Evolutionary conservation across 2,329 filamentous ascomycete species (phyloP).

Genomic region (Scedosporium minutisporum): DNA sequence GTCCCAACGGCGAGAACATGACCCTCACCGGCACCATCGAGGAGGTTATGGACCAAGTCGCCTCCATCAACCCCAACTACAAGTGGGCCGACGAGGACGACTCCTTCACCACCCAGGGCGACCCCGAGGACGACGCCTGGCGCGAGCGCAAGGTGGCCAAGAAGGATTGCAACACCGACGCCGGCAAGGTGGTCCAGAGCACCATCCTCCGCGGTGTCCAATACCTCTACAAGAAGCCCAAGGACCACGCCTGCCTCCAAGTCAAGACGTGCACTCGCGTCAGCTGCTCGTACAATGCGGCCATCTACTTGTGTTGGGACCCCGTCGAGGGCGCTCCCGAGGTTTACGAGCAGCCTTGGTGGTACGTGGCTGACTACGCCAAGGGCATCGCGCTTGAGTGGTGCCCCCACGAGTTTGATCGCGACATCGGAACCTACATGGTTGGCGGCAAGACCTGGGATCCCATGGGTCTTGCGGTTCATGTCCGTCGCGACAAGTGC

Average conservation of each 20-base stretch:
- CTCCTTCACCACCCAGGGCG: neutral
- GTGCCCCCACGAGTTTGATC: neutral
- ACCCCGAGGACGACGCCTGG: neutral
- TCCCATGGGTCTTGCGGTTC: neutral
- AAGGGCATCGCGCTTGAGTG: neutral
- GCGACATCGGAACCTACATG: neutral
- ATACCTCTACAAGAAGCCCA: neutral
- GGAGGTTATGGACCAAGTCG: neutral
- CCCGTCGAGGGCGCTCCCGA: neutral
- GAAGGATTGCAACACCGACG: neutral
- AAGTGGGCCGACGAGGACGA: neutral
- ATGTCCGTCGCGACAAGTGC: neutral
- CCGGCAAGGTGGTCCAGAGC: neutral
- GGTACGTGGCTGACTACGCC: neutral
- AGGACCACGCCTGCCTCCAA: neutral
- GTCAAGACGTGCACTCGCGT: neutral
- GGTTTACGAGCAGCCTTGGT: neutral
- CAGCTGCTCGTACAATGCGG: neutral
- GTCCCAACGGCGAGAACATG: neutral
- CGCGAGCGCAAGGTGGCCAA: neutral
- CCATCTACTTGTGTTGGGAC: slow-evolving; percentile 3
- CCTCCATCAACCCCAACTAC: neutral
- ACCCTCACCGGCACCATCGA: slow-evolving; percentile 1
- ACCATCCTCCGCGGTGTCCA: neutral
- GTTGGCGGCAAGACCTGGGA: slow-evolving; percentile 1